phyloP scores from a whole-genome alignment of 2,329 filamentous ascomycete genomes.

The Talaromyces sp. region DNA sequence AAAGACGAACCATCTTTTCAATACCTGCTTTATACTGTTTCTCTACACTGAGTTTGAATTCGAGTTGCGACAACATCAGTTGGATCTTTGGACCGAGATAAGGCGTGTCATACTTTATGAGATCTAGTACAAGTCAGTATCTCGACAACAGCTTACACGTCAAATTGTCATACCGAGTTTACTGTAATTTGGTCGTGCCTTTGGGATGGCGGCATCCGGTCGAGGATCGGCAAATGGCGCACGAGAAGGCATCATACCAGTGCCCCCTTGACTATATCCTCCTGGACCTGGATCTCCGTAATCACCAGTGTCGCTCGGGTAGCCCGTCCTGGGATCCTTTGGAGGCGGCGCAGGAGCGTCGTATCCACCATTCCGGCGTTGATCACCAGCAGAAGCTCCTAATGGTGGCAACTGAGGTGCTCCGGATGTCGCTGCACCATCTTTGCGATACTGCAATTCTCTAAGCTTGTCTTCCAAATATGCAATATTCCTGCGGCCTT shows the following conservation, averaged over 20 bases:
- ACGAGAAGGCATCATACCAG: conserved; percentile 74
- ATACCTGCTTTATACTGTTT: conserved; percentile 99
- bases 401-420: conserved; percentile 14
- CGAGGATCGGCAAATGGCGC: conserved; percentile 74
- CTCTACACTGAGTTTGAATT: conserved; percentile 98
- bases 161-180: conserved; percentile 71
- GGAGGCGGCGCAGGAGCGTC: conserved; percentile 64
- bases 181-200: conserved; percentile 83
- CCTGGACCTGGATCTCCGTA: conserved; percentile 58
- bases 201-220: conserved; percentile 65
- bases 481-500: conserved; percentile 86
- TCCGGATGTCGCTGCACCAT: conserved; percentile 46
- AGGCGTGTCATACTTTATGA: conserved; percentile 97
- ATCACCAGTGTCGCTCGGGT: conserved; percentile 55
- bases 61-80: conserved; percentile 96
- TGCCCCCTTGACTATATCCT: conserved; percentile 58
- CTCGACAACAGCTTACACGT: background rate
- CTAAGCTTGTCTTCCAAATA: conserved; percentile 92
- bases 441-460: conserved; percentile 77
- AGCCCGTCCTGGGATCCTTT: conserved; percentile 58
- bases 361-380: conserved; percentile 43
- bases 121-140: conserved; percentile 56
- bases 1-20: conserved; percentile 98
- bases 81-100: conserved; percentile 96
- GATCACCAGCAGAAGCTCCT: conserved; percentile 33